phyloP scores from a whole-genome alignment of 2,329 filamentous ascomycete species.

The Botrytis byssoidea region DNA sequence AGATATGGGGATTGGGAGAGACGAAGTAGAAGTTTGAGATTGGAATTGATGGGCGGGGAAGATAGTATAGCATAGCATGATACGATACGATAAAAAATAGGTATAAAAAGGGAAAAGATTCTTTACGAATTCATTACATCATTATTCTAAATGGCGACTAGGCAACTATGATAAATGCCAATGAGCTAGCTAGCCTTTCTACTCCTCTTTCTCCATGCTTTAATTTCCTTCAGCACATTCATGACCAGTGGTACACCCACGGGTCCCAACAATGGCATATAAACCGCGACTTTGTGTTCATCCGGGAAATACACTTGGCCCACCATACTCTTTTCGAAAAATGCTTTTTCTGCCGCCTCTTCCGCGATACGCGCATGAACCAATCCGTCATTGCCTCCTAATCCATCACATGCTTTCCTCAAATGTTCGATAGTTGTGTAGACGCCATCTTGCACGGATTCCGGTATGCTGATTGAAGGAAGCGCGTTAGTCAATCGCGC shows the following conservation, averaged over 20 bases:
- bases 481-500: constrained; percentile 81
- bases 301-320: constrained; percentile 98
- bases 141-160: constrained; percentile 9
- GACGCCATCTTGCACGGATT: constrained; percentile 81
- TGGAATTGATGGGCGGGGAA: neutral
- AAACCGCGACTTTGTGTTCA: constrained; percentile 96
- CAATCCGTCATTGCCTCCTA: constrained; percentile 67
- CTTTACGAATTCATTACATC: neutral
- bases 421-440: constrained; percentile 76
- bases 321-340: constrained; percentile 99
- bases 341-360: constrained; percentile 84
- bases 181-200: constrained; percentile 13
- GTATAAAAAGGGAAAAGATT: neutral
- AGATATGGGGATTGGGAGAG: constrained; percentile 31
- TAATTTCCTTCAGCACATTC: constrained; percentile 78
- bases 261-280: constrained; percentile 85
- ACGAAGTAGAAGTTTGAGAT: neutral
- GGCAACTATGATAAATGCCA: neutral
- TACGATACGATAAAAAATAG: neutral
- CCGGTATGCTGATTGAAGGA: constrained; percentile 86
- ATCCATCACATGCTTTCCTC: constrained; percentile 68
- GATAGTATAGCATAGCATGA: neutral
- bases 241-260: constrained; percentile 87
- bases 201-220: constrained; percentile 42
- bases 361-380: constrained; percentile 82